Evolutionary conservation across 768 basidiomycete species (phyloP).

Genomic region (Hypholoma sublateritium): DNA sequence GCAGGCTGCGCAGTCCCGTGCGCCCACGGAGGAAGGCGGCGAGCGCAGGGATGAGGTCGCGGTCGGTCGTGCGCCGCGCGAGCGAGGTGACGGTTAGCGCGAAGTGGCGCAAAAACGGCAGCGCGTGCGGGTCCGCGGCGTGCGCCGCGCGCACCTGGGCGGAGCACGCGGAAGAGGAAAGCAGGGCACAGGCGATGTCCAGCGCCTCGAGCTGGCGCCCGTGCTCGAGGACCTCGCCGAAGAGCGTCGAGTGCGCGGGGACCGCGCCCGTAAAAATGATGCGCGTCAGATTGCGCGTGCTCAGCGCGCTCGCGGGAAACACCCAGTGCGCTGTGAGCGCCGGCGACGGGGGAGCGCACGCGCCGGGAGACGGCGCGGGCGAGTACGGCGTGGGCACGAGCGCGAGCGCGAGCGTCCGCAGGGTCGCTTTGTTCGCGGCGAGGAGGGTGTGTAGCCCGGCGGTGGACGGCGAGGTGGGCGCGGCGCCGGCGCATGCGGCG

Average conservation of each 20-base stretch:
- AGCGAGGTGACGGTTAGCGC: slow-evolving; percentile 49
- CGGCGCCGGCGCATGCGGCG: slow-evolving; percentile 23
- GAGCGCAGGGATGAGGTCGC: slow-evolving; percentile 68
- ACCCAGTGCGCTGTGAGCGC: slow-evolving; percentile 52
- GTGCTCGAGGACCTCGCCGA: slow-evolving; percentile 58
- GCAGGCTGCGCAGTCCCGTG: slow-evolving; percentile 48
- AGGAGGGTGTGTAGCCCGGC: slow-evolving; percentile 46
- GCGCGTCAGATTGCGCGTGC: slow-evolving; percentile 62
- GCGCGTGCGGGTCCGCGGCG: slow-evolving; percentile 19
- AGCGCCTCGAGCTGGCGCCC: slow-evolving; percentile 67
- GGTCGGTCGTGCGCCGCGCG: slow-evolving; percentile 45
- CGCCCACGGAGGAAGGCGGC: slow-evolving; percentile 65
- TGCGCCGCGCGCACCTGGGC: slow-evolving; percentile 46
- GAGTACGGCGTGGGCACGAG: background rate
- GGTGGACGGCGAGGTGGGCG: slow-evolving; percentile 7
- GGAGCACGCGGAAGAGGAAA: slow-evolving; percentile 51
- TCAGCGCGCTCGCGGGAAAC: slow-evolving; percentile 53
- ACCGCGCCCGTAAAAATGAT: slow-evolving; percentile 63
- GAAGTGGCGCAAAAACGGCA: slow-evolving; percentile 70
- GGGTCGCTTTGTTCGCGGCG: slow-evolving; percentile 47
- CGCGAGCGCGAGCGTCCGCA: slow-evolving; percentile 55
- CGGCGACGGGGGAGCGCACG: background rate
- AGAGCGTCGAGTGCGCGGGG: slow-evolving; percentile 45
- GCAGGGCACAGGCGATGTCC: slow-evolving; percentile 46
- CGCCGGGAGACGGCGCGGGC: background rate